These are phyloP conservation scores for Knufia fluminis DNA, from an alignment of 2,329 filamentous ascomycete genomes.

Conservation along the genomic window DNA sequence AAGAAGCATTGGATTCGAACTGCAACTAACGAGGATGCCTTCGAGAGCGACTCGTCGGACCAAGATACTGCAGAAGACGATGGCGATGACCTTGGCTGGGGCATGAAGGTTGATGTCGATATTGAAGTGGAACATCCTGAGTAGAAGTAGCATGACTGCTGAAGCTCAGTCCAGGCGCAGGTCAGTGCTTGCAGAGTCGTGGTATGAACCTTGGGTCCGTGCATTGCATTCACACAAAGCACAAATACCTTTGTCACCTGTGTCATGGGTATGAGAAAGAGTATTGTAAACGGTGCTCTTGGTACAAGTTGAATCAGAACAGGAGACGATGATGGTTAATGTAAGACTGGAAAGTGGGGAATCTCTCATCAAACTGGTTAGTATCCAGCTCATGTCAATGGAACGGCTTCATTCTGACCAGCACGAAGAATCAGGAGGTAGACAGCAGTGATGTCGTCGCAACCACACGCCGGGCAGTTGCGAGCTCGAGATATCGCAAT, in stretches of 20 bases:
- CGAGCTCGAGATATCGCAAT: not conserved
- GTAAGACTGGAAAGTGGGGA: not conserved
- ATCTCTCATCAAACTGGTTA: not conserved
- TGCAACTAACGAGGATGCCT: not conserved
- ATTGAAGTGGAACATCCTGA: not conserved
- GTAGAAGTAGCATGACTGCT: not conserved
- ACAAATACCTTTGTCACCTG: too few relatives aligned
- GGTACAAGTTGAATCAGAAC: too few relatives aligned
- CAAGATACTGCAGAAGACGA: not conserved
- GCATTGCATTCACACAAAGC: too few relatives aligned
- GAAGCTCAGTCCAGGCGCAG: too few relatives aligned
- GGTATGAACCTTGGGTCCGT: too few relatives aligned
- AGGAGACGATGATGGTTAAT: not conserved
- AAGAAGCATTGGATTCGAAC: slow-evolving; percentile 46
- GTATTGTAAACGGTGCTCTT: too few relatives aligned
- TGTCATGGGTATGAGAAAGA: too few relatives aligned
- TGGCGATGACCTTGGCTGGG: slow-evolving; percentile 4
- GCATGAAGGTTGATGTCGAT: slow-evolving; percentile 7
- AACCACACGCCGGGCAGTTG: not conserved
- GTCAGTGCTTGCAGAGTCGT: too few relatives aligned
- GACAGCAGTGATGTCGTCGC: not conserved
- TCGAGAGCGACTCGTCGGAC: not conserved
- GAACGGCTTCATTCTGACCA: not conserved
- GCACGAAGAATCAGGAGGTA: not conserved
- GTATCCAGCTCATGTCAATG: not conserved